Base-by-base conservation (phyloP, 2,329 filamentous ascomycete genomes). In the Thyridium curvatum region DNA sequence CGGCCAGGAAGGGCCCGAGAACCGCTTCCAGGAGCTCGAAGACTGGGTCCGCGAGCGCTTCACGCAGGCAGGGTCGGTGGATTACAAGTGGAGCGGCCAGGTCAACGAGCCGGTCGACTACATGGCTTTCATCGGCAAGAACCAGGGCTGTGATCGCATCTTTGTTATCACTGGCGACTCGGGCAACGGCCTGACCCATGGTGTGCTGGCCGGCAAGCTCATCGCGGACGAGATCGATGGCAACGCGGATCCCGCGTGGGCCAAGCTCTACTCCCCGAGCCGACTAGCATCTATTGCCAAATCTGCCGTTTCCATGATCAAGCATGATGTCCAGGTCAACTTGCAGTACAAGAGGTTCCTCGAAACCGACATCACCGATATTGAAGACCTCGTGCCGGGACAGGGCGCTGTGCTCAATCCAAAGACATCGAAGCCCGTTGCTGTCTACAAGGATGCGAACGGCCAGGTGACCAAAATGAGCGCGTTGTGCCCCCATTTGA, bases 71-170 rank as follows among this genome's bases (percentile, higher is more conserved):
- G 64, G 64, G 1, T 51, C 58, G 3, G 61, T 72, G 8, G 75
- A 78, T 42, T 79, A 76, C 56, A 60, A 60, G 15, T 79, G 74
- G 74, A 74, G 68, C 28, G 74, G 75, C 0, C 75, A 79, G 53
- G 62, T 79, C 32, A 68, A 71, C 46, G 73, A 79, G 43, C 71
- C 73, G 0, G 62, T 68, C 10, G 74, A 79, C 46, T 66, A 64
- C 49, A 63, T 78, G 61, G 72, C 64, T 0, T 77, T 71, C 42
- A 75, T 77, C 35, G 75, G 75, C 18, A 66, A 65, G 45, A 76
- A 77, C 47, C 69, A 71, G 38, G 72, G 71, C 12, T 60, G 54
- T 12, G 63, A 70, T 30, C 66, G 69, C 48, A 66, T 69, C 3
- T 79, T 69, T 43, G 63, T 79, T 31, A 58, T 74, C 7, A 79